A percentile compares a stretch with the other conserved stretches of the same genome.
phyloP scores from a whole-genome alignment of 208 protist genomes.

The Wallacemonas rigidus region DNA sequence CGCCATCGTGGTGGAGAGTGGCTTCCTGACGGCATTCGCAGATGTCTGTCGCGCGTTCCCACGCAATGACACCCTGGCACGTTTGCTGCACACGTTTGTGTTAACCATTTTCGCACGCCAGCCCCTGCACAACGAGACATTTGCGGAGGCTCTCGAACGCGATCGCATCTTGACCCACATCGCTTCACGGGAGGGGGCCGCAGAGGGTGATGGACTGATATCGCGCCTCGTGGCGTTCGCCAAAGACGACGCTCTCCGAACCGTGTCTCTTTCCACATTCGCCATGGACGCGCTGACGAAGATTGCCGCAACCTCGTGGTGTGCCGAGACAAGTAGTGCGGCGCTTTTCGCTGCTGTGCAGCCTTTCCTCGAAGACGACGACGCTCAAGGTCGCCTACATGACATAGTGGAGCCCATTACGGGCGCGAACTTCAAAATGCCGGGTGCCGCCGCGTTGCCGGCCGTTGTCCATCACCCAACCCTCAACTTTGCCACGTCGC shows the following conservation, averaged over 20 bases:
- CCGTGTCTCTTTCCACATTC: conserved; percentile 38
- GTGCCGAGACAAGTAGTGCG: conserved; percentile 26
- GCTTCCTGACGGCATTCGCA: conserved; percentile 52
- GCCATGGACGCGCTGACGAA: conserved; percentile 39
- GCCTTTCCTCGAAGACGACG: conserved; percentile 25
- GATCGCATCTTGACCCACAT: conserved; percentile 44
- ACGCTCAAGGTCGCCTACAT: conserved; percentile 39
- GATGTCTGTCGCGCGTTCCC: conserved; percentile 45
- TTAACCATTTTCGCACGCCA: conserved; percentile 46
- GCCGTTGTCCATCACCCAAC: conserved; percentile 40
- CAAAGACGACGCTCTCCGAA: conserved; percentile 15
- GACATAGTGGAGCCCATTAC: conserved; percentile 54
- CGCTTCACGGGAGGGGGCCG: conserved; percentile 11
- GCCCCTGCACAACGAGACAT: conserved; percentile 30
- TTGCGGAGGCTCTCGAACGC: conserved; percentile 33
- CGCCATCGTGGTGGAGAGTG: conserved; percentile 32
- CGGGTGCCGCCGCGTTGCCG: conserved; percentile 26
- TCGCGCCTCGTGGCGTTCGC: conserved; percentile 28
- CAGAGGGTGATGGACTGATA: neutral
- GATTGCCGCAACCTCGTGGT: conserved; percentile 38
- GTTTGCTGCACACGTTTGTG: conserved; percentile 44
- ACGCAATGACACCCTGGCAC: conserved; percentile 39
- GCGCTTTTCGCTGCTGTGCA: conserved; percentile 35
- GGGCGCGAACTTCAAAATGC: conserved; percentile 32
- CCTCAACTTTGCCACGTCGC: conserved; percentile 44